Percentiles rank a stretch among this genome's conserved stretches.
These are phyloP conservation scores for Ambrosiella xylebori DNA, from an alignment of 2,329 filamentous ascomycete species.

Conservation along the genomic window DNA sequence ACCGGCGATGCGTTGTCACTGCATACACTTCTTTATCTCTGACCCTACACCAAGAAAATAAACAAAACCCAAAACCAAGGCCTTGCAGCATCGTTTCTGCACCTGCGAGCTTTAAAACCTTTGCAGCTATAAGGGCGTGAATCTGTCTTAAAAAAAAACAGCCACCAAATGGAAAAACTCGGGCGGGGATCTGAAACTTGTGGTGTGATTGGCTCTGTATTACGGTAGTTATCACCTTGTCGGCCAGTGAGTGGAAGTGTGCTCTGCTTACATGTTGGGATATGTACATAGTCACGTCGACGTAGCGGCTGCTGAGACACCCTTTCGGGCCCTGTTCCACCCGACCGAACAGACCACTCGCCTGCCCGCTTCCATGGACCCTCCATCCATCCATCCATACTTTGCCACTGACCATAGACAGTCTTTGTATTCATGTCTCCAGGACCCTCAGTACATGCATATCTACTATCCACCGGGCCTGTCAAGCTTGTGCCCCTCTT, in stretches of 20 bases:
- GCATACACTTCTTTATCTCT: background rate
- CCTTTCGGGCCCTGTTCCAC: background rate
- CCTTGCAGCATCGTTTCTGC: no score
- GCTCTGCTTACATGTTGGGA: background rate
- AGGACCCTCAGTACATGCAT: background rate
- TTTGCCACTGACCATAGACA: background rate
- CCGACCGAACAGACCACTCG: background rate
- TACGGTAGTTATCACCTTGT: no score
- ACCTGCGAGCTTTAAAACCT: no score
- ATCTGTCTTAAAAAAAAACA: no score
- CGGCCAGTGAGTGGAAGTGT: no score
- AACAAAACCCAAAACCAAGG: no score
- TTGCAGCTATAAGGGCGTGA: no score
- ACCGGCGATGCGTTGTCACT: background rate
- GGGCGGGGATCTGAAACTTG: no score
- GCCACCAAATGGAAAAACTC: no score
- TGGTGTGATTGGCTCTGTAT: no score
- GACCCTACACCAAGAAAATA: no score
- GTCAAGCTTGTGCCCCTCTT: background rate
- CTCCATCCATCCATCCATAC: background rate
- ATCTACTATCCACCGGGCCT: background rate
- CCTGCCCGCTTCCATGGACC: background rate
- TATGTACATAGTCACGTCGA: background rate
- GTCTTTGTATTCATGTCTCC: background rate
- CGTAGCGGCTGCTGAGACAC: background rate